A percentile compares a stretch with the other conserved stretches of the same genome.
These are phyloP conservation scores for Linum tenue DNA, from an alignment of 345 rosid genomes.

Conservation along the genomic window DNA sequence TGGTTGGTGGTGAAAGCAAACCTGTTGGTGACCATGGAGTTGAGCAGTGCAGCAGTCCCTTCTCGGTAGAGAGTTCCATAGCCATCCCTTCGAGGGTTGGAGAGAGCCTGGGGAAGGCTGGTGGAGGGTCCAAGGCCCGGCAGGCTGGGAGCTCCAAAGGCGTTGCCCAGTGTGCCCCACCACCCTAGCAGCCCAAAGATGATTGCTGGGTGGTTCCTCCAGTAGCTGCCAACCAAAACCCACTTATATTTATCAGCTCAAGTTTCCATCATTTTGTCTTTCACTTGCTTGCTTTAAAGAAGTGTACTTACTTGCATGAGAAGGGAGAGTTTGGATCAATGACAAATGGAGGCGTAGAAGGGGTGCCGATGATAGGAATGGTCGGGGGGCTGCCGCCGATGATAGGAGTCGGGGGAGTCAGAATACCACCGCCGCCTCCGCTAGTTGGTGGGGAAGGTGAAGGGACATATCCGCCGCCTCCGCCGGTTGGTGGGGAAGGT, in stretches of 20 bases:
- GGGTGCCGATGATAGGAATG: conserved; percentile 31
- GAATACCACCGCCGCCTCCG: conserved; percentile 10
- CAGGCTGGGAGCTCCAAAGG: conserved; percentile 40
- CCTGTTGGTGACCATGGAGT: conserved; percentile 61
- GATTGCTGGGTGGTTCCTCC: conserved; percentile 76
- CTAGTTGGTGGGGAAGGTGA: conserved; percentile 48
- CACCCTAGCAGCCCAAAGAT: conserved; percentile 81
- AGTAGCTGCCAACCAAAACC: conserved; percentile 44
- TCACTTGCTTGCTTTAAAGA: neutral
- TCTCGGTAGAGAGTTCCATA: conserved; percentile 72
- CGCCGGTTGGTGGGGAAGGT: conserved; percentile 8
- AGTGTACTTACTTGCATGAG: conserved; percentile 71
- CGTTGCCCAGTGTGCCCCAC: conserved; percentile 74
- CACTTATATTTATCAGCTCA: neutral
- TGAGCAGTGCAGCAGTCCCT: conserved; percentile 87
- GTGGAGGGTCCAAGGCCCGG: conserved; percentile 54
- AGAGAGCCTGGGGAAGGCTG: conserved; percentile 77
- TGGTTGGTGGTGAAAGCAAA: conserved; percentile 70
- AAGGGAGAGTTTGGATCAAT: conserved; percentile 63
- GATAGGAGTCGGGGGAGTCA: conserved; percentile 41
- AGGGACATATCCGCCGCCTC: conserved; percentile 39
- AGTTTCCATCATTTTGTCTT: neutral
- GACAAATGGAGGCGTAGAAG: conserved; percentile 35
- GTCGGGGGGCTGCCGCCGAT: conserved; percentile 36
- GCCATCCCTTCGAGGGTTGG: conserved; percentile 58